Base-by-base conservation (phyloP, 352 stramenopile species). In the Phytophthora multivora region DNA sequence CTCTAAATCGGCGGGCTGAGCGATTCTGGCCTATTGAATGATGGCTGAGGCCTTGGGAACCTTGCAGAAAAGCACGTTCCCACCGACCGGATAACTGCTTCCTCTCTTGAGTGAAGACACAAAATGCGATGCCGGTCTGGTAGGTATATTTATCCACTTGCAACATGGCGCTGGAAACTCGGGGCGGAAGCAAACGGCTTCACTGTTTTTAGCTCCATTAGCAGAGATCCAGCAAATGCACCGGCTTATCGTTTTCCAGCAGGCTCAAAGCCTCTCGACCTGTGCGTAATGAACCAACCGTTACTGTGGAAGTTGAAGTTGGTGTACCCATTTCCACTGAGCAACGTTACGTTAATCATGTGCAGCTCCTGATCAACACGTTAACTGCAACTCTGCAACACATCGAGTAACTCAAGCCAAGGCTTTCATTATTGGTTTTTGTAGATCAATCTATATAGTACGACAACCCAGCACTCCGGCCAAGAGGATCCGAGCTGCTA, bases 361-460 rank as follows among this genome's bases (percentile, higher is more conserved):
- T 31, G 28, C 28, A 33, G 7, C 8, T 33, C 28, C 28, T 13
- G 8, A 4, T 16, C n/a, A 12, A 51, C 40, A 50, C 15, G 39
- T 33, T 0, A 0, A 39, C 11, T 8, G 5, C 33, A 39, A 18
- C 33, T 40, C 0, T 9, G 35, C 9, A 40, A 19, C 12, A 18
- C 33, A 7, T 36, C 41, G 12, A 36, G 43, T 21, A 26, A 48
- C 4, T 48, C 54, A 15, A 59, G 38, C 39, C 19, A 48, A 31
- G 12, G 39, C 16, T n/a, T 64, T 59, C 45, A 60, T 51, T 38
- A 18, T 36, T 48, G 15, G 21, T 54, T 28, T 28, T 60, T 55
- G 21, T 39, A 63, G 36, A 62, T 69, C 49, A 68, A 63, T 73
- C 65, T 73, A 69, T 60, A 72, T 65, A 73, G 59, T 70, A 73